Evolutionary conservation across 2,329 filamentous ascomycete genomes (phyloP), one percentile per base, ranked within the genome.

Genomic region (Daldinia sp.): DNA sequence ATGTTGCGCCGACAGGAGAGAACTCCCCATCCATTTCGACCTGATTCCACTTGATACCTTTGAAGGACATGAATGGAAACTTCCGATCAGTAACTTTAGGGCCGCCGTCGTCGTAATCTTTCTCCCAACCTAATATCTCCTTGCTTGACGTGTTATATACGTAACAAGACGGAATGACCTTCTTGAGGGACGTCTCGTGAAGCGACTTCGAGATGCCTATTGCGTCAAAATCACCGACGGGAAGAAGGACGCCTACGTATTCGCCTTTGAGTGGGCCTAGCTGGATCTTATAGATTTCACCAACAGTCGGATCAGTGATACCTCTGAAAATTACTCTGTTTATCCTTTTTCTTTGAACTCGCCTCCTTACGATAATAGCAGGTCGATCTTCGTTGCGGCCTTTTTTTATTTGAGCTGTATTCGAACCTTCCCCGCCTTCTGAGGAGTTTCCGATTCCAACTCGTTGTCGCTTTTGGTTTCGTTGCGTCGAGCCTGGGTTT

Each of bases 121-220:
- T 35, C 20, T 53, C 33, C 63, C 63, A 61, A 2, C 63, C 42
- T 9, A 57, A 15, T 26, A 65, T 57, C 15, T 50, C 18, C 28
- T n/a, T 33, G 4, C 4, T 13, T n/a, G 33, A 18, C 28, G 53
- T 26, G 23, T 66, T 20, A 33, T 58, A 55, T 13, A 12, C 18
- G 5, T 66, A 66, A 13, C 63, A 66, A 7, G 37, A 13, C 3
- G 63, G 63, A 12, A 66, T 46, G 1, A 15, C 54, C 9, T n/a
- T 46, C 30, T 1, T 6, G 15, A 67, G 39, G 10, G 13, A 7
- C 4, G 59, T 67, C 5, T 67, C 41, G 7, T 12, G 28, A 35
- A 67, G 23, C 3, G 64, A 59, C 9, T 30, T 48, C 3, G 53
- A 59, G 37, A 67, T 67, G 2, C 59, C 64, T 54, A 67, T 67